Evolutionary conservation across 495 filamentous ascomycete genomes (phyloP).

Genomic region (Endocarpon pusillum): DNA sequence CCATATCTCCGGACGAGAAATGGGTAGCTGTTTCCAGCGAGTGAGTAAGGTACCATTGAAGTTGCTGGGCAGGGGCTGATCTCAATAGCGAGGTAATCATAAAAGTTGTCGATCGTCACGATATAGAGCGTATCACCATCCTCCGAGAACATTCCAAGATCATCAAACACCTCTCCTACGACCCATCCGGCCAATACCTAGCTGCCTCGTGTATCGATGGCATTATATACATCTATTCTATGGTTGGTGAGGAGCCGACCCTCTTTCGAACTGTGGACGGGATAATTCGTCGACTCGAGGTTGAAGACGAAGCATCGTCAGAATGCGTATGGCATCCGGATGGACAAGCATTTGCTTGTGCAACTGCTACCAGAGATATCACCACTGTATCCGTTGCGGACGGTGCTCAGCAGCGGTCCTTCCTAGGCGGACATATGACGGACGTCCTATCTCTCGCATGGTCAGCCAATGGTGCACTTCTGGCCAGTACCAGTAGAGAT

Average conservation of each 20-base stretch:
- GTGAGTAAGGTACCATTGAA: slow-evolving; percentile 19
- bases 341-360: slow-evolving; percentile 73
- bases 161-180: slow-evolving; percentile 80
- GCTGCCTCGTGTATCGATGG: slow-evolving; percentile 80
- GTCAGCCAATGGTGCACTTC: slow-evolving; percentile 84
- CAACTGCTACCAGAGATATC: slow-evolving; percentile 71
- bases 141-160: slow-evolving; percentile 68
- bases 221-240: slow-evolving; percentile 71
- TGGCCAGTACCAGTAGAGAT: slow-evolving; percentile 70
- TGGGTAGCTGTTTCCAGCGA: slow-evolving; percentile 97
- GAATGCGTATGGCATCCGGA: slow-evolving; percentile 85
- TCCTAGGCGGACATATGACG: slow-evolving; percentile 61
- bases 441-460: slow-evolving; percentile 78
- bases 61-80: background rate
- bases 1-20: slow-evolving; percentile 61
- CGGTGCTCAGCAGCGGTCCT: slow-evolving; percentile 68
- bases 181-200: slow-evolving; percentile 59
- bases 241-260: slow-evolving; percentile 63
- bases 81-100: slow-evolving; percentile 61
- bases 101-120: slow-evolving; percentile 16
- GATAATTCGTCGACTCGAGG: slow-evolving; percentile 60
- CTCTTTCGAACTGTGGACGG: slow-evolving; percentile 72
- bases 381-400: slow-evolving; percentile 71
- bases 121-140: slow-evolving; percentile 42
- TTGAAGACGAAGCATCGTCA: slow-evolving; percentile 59